These are phyloP conservation scores for Leccinellum albellum DNA, from an alignment of 768 basidiomycete species.

Conservation along the genomic window DNA sequence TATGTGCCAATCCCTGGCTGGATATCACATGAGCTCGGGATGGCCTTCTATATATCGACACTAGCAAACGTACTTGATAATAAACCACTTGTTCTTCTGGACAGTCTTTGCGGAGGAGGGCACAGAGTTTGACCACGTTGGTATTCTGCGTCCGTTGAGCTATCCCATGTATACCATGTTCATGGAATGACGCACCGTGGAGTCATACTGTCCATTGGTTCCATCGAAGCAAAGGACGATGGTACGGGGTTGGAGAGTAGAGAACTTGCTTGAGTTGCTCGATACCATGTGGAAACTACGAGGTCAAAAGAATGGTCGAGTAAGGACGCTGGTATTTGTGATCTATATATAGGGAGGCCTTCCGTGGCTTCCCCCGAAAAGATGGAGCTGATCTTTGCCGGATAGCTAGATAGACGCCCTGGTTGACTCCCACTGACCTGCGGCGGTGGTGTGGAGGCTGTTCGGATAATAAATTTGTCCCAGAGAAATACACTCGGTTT, in stretches of 20 bases:
- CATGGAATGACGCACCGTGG: conserved; percentile 35
- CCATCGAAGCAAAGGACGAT: conserved; percentile 73
- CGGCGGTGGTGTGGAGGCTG: background rate
- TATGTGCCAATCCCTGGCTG: conserved; percentile 50
- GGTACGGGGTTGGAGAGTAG: conserved; percentile 31
- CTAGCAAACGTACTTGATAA: conserved; percentile 55
- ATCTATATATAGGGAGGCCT: background rate
- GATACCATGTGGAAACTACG: conserved; percentile 12
- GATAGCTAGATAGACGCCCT: background rate
- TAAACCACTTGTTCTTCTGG: conserved; percentile 56
- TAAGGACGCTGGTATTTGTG: background rate
- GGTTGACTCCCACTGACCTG: background rate
- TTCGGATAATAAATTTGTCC: background rate
- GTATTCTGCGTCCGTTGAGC: conserved; percentile 43
- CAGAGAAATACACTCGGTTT: background rate
- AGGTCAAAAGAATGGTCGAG: background rate
- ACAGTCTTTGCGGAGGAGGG: conserved; percentile 56
- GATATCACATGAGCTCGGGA: background rate
- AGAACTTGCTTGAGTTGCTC: background rate
- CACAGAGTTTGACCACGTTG: conserved; percentile 68
- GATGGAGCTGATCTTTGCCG: background rate
- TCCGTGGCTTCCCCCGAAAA: conserved; percentile 3
- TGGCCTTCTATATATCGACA: background rate
- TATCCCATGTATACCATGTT: background rate
- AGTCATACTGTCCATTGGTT: conserved; percentile 51